Evolutionary conservation across 1,284 basidiomycete species (phyloP), one percentile per base, ranked within the genome.

Genomic region (Boletellus sp.): DNA sequence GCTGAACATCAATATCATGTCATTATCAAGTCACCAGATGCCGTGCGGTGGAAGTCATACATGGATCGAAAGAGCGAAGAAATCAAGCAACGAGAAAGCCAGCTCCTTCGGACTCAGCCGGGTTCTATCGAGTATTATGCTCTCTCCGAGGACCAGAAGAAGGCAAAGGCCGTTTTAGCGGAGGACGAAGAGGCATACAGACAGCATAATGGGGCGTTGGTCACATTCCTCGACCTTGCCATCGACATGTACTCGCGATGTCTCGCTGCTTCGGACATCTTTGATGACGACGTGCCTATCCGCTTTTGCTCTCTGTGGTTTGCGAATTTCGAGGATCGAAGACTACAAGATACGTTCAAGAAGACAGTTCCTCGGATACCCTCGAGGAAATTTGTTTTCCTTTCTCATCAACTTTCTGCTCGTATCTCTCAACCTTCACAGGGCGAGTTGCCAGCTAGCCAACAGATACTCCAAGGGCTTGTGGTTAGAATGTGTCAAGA

Each of bases 281-380:
- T 83, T 53, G 89, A 97, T 60, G 84, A 87, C 25, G 80, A 87
- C 49, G 82, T 81, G 1, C 73, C 88, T 5, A 87, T 93, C 39
- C 81, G 91, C 5, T 74, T 99, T 30, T 85, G 84, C 55, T 94
- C 94, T 1, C 73, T 99, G 2, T 99, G 95, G 95, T 85, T 98
- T 50, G 80, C 86, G 9, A 88, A 93, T 57, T 87, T 91, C 53
- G 78, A 78, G 36, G 74, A 84, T 50, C 66, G 70, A 13, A 69
- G 71, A 26, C 61, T 87, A 11, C 80, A 85, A 44, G 63, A 71
- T 1, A 70, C 68, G 7, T 70, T 93, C 22, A 70, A 67, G 10
- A 47, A 54, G 4, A 75, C 77, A 0, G 69, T 95, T 9, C 60
- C 70, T 21, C 70, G 72, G 1, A 79, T 96, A n/a, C 88, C 93